phyloP scores from a whole-genome alignment of 306 rosid species.

The Glycine tomentella region DNA sequence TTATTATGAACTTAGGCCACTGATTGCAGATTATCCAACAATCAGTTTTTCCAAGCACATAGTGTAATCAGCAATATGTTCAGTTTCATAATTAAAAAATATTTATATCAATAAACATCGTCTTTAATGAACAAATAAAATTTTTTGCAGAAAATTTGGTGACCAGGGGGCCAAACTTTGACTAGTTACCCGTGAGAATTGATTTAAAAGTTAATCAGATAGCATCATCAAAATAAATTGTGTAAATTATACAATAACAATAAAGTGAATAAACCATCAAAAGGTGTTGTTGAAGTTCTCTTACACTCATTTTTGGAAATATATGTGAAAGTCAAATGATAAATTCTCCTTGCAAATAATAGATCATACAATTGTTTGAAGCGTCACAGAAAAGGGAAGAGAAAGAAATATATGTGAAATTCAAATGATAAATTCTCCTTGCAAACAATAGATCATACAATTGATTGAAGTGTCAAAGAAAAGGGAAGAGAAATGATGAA shows the following conservation, averaged over 20 bases:
- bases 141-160: not conserved
- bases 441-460: conserved; percentile 26
- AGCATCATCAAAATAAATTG: not conserved
- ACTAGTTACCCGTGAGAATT: not conserved
- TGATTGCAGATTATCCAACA: not conserved
- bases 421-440: not conserved
- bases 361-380: not conserved
- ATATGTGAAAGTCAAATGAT: not conserved
- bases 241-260: not conserved
- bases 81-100: conserved; percentile 1
- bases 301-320: not conserved
- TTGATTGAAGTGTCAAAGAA: not conserved
- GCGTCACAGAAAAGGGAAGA: not conserved
- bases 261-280: not conserved
- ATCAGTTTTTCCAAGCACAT: conserved; percentile 13
- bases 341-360: conserved; percentile 17
- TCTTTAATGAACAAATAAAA: not conserved
- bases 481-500: conserved; percentile 15
- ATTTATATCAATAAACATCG: not conserved
- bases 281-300: conserved; percentile 8
- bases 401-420: not conserved
- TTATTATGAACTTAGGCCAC: conserved; percentile 21
- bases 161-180: not conserved
- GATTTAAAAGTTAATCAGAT: conserved; percentile 6
- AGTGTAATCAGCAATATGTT: not conserved